Percentiles rank a stretch among this genome's conserved stretches.
Conservation (phyloP, 805 yeast species). For the Hemisphaericaspora nanyangensis region DNA sequence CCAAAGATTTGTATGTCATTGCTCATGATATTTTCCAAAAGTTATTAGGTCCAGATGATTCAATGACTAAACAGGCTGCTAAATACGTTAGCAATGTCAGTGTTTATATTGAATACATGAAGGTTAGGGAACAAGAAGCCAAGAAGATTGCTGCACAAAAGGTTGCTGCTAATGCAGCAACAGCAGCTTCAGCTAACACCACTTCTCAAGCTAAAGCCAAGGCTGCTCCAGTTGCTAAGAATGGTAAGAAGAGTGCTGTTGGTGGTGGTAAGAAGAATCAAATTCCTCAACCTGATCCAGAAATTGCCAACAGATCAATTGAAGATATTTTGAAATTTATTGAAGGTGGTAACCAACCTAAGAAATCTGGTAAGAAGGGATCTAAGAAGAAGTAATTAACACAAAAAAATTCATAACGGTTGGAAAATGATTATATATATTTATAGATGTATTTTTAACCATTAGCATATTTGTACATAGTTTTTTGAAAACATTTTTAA, state of each 20-base stretch:
- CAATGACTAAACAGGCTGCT: conserved; percentile 61
- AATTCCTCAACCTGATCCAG: conserved; percentile 39
- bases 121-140: conserved; percentile 32
- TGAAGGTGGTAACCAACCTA: conserved; percentile 43
- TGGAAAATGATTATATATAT: background rate
- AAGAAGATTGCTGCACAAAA: conserved; percentile 18
- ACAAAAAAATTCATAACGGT: background rate
- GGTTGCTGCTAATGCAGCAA: conserved; percentile 21
- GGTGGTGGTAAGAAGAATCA: conserved; percentile 12
- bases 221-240: conserved; percentile 9
- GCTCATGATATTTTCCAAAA: conserved; percentile 56
- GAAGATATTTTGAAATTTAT: conserved; percentile 72
- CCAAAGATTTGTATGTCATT: conserved; percentile 51
- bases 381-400: conserved; percentile 1
- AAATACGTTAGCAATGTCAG: conserved; percentile 61
- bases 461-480: conserved; percentile 3
- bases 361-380: conserved; percentile 5
- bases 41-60: conserved; percentile 65
- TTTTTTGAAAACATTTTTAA: background rate
- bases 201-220: conserved; percentile 12
- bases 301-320: conserved; percentile 59
- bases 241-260: conserved; percentile 10
- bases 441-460: too few relatives aligned
- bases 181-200: too few relatives aligned
- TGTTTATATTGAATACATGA: conserved; percentile 42